Conservation (phyloP, 2,329 filamentous ascomycete species). For the Orbilia oligospora region DNA sequence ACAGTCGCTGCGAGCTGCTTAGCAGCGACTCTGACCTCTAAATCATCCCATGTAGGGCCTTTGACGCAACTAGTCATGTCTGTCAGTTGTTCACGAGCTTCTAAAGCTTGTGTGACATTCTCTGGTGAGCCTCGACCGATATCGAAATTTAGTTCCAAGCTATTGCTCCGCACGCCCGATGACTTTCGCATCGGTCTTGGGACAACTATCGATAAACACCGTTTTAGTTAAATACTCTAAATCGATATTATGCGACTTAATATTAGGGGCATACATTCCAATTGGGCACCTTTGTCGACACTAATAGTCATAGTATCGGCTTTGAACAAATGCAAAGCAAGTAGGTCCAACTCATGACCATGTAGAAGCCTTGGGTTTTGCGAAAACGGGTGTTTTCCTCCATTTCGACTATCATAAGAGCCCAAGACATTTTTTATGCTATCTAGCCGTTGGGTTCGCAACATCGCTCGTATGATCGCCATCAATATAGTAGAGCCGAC, state of each 20-base stretch:
- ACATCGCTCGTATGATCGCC: slow-evolving; percentile 57
- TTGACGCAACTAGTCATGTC: slow-evolving; percentile 23
- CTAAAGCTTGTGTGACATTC: slow-evolving; percentile 23
- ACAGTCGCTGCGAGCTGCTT: slow-evolving; percentile 28
- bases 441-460: slow-evolving; percentile 54
- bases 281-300: neutral
- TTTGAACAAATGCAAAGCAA: slow-evolving; percentile 45
- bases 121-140: neutral
- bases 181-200: slow-evolving; percentile 7
- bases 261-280: slow-evolving; percentile 12
- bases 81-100: slow-evolving; percentile 34
- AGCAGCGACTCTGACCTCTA: slow-evolving; percentile 22
- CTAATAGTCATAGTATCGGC: slow-evolving; percentile 27
- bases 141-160: slow-evolving; percentile 16
- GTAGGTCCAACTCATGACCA: slow-evolving; percentile 46
- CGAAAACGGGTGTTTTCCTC: slow-evolving; percentile 18
- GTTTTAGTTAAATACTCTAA: neutral
- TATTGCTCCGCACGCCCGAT: neutral
- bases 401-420: slow-evolving; percentile 4
- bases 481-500: slow-evolving; percentile 59
- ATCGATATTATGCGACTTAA: neutral
- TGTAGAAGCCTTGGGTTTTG: slow-evolving; percentile 40
- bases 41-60: slow-evolving; percentile 36
- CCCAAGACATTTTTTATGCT: slow-evolving; percentile 36
- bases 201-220: neutral